These are phyloP conservation scores for Suillus subluteus DNA, from an alignment of 768 basidiomycete genomes.

Conservation along the genomic window DNA sequence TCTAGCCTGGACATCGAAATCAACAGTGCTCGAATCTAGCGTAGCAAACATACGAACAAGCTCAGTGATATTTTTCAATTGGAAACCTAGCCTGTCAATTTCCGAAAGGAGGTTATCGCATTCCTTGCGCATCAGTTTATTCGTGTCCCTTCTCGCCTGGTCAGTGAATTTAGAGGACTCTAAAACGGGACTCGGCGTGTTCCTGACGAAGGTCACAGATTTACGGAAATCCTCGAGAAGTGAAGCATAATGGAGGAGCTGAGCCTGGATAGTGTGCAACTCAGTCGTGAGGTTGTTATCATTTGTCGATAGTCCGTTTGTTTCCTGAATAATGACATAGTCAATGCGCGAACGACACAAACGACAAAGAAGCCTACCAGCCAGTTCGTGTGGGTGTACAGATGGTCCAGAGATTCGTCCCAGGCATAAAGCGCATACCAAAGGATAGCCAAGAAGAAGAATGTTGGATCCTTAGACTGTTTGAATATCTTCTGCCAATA, in stretches of 20 bases:
- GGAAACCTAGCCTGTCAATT: slow-evolving; percentile 46
- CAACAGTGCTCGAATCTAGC: not conserved
- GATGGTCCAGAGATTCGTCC: slow-evolving; percentile 58
- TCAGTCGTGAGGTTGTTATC: slow-evolving; percentile 51
- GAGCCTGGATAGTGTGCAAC: slow-evolving; percentile 59
- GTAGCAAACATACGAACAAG: slow-evolving; percentile 22
- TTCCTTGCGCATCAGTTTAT: slow-evolving; percentile 46
- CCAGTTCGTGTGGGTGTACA: slow-evolving; percentile 54
- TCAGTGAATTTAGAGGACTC: slow-evolving; percentile 27
- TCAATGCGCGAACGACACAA: slow-evolving; percentile 5
- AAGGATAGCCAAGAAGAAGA: slow-evolving; percentile 43
- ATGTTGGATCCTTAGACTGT: slow-evolving; percentile 36
- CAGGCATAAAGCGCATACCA: slow-evolving; percentile 68
- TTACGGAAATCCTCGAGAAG: slow-evolving; percentile 59
- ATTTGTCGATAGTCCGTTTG: slow-evolving; percentile 39
- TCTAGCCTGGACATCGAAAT: slow-evolving; percentile 45
- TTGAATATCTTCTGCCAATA: slow-evolving; percentile 40
- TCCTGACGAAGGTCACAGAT: slow-evolving; percentile 49
- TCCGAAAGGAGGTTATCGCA: slow-evolving; percentile 51
- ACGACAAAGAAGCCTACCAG: slow-evolving; percentile 38
- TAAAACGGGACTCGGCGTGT: slow-evolving; percentile 54
- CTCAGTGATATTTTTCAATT: slow-evolving; percentile 26
- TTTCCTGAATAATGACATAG: slow-evolving; percentile 41
- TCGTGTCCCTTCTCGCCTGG: slow-evolving; percentile 23
- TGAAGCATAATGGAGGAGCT: slow-evolving; percentile 58